phyloP scores from a whole-genome alignment of 495 filamentous ascomycete species.

The Penicillium steckii region DNA sequence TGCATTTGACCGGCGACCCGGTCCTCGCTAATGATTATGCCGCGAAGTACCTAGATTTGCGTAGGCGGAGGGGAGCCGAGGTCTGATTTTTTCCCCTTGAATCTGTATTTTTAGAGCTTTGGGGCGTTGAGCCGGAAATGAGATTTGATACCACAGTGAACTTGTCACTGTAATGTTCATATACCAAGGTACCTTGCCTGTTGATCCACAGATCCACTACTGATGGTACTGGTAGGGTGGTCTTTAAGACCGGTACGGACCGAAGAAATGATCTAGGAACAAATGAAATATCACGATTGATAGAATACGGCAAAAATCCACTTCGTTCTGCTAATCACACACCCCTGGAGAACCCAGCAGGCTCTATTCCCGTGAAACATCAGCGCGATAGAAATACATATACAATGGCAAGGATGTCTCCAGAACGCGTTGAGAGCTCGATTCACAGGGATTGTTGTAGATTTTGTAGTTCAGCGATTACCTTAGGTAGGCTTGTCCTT shows the following conservation, averaged over 20 bases:
- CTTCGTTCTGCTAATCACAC: conserved; percentile 17
- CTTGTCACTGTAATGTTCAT: no score
- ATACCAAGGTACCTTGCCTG: no score
- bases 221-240: not conserved
- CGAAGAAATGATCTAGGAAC: conserved; percentile 1
- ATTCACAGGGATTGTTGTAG: conserved; percentile 3
- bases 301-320: conserved; percentile 15
- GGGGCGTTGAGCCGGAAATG: not conserved
- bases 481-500: conserved; percentile 69
- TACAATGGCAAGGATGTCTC: conserved; percentile 15
- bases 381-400: conserved; percentile 28
- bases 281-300: conserved; percentile 17
- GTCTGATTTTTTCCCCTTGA: conserved; percentile 2
- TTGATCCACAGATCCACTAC: not conserved
- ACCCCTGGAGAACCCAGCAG: conserved; percentile 3
- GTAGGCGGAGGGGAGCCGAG: conserved; percentile 29
- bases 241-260: not conserved
- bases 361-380: conserved; percentile 17
- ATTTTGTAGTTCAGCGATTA: not conserved
- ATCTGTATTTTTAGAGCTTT: not conserved
- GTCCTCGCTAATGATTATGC: conserved; percentile 73
- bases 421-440: conserved; percentile 6
- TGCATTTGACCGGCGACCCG: conserved; percentile 70
- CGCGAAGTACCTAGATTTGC: conserved; percentile 63
- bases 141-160: not conserved